phyloP scores from a whole-genome alignment of 192 early-diverging fungal species.

The Irineochytrium annulatum region DNA sequence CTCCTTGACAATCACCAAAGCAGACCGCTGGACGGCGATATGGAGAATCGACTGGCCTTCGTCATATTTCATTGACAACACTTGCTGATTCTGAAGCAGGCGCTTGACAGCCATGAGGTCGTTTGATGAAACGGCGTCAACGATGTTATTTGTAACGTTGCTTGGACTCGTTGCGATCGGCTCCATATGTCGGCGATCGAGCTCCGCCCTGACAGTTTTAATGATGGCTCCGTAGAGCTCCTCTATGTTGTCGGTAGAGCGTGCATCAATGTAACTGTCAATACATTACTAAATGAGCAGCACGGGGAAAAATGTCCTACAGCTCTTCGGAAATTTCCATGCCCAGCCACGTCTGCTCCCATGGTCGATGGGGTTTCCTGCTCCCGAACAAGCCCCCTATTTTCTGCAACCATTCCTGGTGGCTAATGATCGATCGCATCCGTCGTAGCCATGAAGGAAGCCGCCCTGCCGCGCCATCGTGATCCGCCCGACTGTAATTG shows the following conservation, averaged over 20 bases:
- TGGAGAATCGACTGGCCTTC: too few species aligned
- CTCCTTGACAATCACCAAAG: too few species aligned
- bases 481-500: neutral
- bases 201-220: neutral
- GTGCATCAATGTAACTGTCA: neutral
- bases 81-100: too few species aligned
- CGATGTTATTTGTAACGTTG: too few species aligned
- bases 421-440: too few species aligned
- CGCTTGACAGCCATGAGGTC: too few species aligned
- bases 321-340: neutral
- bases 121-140: too few species aligned
- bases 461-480: neutral
- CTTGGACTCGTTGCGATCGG: too few species aligned
- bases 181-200: too few species aligned
- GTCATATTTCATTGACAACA: too few species aligned
- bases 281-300: neutral
- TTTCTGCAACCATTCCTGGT: neutral
- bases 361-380: neutral
- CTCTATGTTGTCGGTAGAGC: neutral
- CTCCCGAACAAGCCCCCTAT: neutral
- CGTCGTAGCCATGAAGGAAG: too few species aligned
- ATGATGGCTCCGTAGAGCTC: neutral
- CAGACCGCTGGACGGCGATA: too few species aligned
- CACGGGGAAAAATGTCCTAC: neutral
- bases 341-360: conserved; percentile 1